Percentiles rank a stretch among this genome's conserved stretches.
Evolutionary conservation across 2,329 filamentous ascomycete species (phyloP).

Genomic region (Blastomyces parvus): DNA sequence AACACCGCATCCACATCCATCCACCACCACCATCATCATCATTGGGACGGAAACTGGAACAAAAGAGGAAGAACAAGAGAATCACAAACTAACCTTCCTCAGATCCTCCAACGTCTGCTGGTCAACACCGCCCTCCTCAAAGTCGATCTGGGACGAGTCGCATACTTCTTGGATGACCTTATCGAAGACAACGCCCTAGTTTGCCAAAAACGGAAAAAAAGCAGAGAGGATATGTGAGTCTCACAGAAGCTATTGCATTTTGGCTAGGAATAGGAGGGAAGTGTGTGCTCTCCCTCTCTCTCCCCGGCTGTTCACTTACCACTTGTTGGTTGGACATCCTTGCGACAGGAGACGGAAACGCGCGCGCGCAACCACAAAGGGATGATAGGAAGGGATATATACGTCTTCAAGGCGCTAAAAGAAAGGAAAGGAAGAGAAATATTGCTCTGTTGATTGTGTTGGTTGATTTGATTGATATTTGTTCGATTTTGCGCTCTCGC

Average conservation of each 20-base stretch:
- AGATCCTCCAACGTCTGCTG: conserved; percentile 78
- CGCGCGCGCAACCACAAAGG: not conserved
- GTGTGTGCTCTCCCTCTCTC: conserved; percentile 12
- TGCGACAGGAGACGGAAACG: not conserved
- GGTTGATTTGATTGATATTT: not conserved
- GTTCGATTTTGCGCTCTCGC: not conserved
- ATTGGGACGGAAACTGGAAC: not conserved
- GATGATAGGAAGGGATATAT: not conserved
- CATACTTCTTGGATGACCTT: conserved; percentile 92
- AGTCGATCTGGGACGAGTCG: conserved; percentile 82
- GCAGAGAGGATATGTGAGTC: conserved; percentile 13
- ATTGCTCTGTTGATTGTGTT: not conserved
- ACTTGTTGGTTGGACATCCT: conserved; percentile 42
- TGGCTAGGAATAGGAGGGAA: not conserved
- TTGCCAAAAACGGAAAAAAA: not conserved
- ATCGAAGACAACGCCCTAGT: conserved; percentile 66
- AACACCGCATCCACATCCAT: not conserved
- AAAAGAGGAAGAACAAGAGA: not conserved
- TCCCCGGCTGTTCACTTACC: conserved; percentile 27
- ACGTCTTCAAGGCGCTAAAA: not conserved
- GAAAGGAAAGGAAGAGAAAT: no score
- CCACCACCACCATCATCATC: not conserved
- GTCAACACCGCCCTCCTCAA: conserved; percentile 91
- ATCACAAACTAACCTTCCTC: conserved; percentile 59
- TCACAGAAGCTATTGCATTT: not conserved